Evolutionary conservation across 768 basidiomycete genomes (phyloP), one percentile per base, ranked within the genome.

Genomic region (Gelatoporia subvermispora): DNA sequence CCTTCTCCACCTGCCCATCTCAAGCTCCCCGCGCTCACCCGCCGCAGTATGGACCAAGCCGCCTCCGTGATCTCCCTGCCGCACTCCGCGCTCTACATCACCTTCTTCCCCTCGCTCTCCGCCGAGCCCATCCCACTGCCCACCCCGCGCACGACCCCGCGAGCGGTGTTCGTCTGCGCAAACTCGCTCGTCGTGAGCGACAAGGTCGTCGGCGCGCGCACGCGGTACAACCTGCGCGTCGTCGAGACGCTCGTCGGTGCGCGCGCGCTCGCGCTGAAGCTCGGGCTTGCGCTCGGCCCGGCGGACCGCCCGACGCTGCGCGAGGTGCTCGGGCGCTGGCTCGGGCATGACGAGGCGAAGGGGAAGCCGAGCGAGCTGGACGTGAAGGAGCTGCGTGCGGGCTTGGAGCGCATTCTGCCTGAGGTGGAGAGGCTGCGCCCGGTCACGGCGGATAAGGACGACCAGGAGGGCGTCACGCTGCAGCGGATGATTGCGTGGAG

Each of bases 241-340:
- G 87, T 94, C n/a, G 93, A 96, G 65, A 88, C 85, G 0, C 82
- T 92, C 17, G 84, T 82, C 31, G 85, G 82, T 1, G 89, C 93
- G 0, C 76, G 86, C 21, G 71, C 92, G 4, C 74, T 96, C 11
- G 82, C 83, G 0, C 73, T 76, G 24, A 67, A 70, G 34, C 75
- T 93, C 20, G 75, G 72, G 1, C 51, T 88, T 15, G 15, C 52
- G 1, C 61, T 71, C 11, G 39, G 57, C 18, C 65, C 68, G 11
- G 67, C 63, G 34, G 77, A 82, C 63, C 79, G 74, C 50, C 69
- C 87, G 34, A 85, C 86, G 3, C 65, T 84, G 17, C 72, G 85
- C 48, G 80, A 85, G 54, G 82, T 92, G 11, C 70, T 87, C 37
- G 79, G 79, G 3, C 68, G 81, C 45, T 73, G 78, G 48, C 65